Evolutionary conservation across 306 rosid genomes (phyloP).

Genomic region (Gillenia trifoliata): DNA sequence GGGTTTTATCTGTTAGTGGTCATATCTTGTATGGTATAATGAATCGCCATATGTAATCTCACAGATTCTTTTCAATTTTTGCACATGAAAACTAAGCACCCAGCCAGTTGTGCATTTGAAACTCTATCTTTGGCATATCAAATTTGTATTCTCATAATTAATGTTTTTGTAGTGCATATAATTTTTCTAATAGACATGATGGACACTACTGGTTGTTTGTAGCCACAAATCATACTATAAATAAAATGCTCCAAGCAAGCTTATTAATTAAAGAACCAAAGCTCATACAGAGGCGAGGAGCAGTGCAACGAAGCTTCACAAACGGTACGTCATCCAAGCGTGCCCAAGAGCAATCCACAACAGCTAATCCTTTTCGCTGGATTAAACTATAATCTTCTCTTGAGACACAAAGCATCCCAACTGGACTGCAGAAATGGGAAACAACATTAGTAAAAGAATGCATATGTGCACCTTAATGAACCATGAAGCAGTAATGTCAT

Average conservation of each 20-base stretch:
- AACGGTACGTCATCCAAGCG: constrained; percentile 90
- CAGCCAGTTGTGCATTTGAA: too few relatives aligned
- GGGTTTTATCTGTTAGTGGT: too few relatives aligned
- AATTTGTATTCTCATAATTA: neutral
- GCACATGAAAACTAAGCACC: too few relatives aligned
- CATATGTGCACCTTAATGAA: neutral
- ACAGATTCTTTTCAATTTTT: too few relatives aligned
- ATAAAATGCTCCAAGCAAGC: neutral
- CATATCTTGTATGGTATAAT: too few relatives aligned
- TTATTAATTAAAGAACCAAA: constrained; percentile 14
- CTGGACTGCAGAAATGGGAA: constrained; percentile 53
- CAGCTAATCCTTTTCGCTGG: constrained; percentile 76
- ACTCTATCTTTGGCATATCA: neutral
- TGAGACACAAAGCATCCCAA: constrained; percentile 79
- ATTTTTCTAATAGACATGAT: neutral
- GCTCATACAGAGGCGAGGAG: constrained; percentile 87
- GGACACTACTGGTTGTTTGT: neutral
- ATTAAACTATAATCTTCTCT: constrained; percentile 74
- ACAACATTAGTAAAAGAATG: constrained; percentile 1
- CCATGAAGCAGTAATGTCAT: neutral
- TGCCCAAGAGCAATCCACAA: constrained; percentile 99
- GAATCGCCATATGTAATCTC: too few relatives aligned
- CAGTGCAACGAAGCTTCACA: constrained; percentile 73
- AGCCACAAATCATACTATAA: neutral
- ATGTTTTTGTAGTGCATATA: neutral